Evolutionary conservation across 1,139 yeast species (phyloP).

Genomic region (Citeromyces siamensis): DNA sequence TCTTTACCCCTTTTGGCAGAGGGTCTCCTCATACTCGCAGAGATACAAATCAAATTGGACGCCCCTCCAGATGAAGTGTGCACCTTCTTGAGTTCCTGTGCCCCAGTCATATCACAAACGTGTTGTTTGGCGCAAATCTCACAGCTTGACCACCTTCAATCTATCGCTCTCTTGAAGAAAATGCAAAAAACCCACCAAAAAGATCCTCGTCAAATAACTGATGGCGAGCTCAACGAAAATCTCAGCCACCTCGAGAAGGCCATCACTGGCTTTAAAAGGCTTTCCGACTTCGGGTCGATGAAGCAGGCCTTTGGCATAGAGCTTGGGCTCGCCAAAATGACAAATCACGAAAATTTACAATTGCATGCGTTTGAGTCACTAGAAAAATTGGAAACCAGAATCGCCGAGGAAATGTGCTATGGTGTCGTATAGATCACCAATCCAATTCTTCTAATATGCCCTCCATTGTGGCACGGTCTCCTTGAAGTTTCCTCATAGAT

Average conservation of each 20-base stretch:
- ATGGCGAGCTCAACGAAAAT: conserved; percentile 13
- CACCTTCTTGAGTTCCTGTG: not conserved
- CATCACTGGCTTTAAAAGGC: conserved; percentile 29
- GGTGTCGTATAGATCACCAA: conserved; percentile 16
- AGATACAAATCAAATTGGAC: conserved; percentile 24
- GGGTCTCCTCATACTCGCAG: conserved; percentile 26
- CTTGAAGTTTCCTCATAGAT: conserved; percentile 14
- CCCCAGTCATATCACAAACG: not conserved
- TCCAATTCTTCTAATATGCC: conserved; percentile 9
- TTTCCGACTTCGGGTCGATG: conserved; percentile 24
- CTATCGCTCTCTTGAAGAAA: conserved; percentile 16
- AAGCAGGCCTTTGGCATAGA: conserved; percentile 19
- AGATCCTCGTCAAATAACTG: conserved; percentile 4
- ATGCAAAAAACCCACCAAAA: conserved; percentile 5
- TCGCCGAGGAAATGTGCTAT: conserved; percentile 21
- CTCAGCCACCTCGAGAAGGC: conserved; percentile 27
- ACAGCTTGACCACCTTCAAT: conserved; percentile 21
- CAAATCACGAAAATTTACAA: conserved; percentile 18
- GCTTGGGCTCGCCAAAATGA: conserved; percentile 14
- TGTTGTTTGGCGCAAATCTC: not conserved
- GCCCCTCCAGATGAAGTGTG: conserved; percentile 10
- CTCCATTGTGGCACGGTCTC: not conserved
- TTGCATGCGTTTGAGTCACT: conserved; percentile 24
- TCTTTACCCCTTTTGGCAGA: conserved; percentile 26
- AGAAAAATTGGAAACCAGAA: conserved; percentile 19